Evolutionary conservation across 1,284 basidiomycete genomes (phyloP).

Genomic region (Inonotus hispidus): DNA sequence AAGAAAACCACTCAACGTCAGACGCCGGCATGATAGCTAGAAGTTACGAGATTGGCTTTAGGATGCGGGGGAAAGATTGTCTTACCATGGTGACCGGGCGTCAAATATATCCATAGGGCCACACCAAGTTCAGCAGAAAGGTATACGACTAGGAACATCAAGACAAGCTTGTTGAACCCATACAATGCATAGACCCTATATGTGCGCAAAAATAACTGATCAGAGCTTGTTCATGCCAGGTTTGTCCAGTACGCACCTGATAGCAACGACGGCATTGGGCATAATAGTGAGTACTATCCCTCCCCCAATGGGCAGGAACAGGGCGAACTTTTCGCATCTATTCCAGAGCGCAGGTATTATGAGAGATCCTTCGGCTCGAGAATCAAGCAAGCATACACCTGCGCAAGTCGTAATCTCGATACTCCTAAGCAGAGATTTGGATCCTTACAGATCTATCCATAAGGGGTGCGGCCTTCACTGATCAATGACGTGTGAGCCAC

Average conservation of each 20-base stretch:
- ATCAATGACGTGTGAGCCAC: neutral
- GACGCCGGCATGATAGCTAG: neutral
- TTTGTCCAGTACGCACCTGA: neutral
- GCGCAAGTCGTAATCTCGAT: neutral
- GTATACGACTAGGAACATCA: neutral
- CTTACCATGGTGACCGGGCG: slow-evolving; percentile 13
- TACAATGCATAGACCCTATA: slow-evolving; percentile 3
- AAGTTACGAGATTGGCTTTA: neutral
- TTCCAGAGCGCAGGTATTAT: neutral
- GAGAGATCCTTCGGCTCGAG: neutral
- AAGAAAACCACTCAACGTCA: neutral
- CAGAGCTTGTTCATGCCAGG: neutral
- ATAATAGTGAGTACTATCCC: slow-evolving; percentile 3
- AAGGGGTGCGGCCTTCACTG: neutral
- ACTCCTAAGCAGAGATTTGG: neutral
- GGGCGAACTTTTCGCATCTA: slow-evolving; percentile 7
- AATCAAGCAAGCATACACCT: neutral
- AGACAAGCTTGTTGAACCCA: neutral
- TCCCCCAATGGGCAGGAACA: slow-evolving; percentile 8
- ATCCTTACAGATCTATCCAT: neutral
- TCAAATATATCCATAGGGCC: slow-evolving; percentile 10
- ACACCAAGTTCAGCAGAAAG: slow-evolving; percentile 8
- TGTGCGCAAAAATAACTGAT: neutral
- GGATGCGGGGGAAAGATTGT: neutral
- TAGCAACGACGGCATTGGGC: slow-evolving; percentile 3